phyloP scores from a whole-genome alignment of 441 rosid species.

The Mallotus repandus region DNA sequence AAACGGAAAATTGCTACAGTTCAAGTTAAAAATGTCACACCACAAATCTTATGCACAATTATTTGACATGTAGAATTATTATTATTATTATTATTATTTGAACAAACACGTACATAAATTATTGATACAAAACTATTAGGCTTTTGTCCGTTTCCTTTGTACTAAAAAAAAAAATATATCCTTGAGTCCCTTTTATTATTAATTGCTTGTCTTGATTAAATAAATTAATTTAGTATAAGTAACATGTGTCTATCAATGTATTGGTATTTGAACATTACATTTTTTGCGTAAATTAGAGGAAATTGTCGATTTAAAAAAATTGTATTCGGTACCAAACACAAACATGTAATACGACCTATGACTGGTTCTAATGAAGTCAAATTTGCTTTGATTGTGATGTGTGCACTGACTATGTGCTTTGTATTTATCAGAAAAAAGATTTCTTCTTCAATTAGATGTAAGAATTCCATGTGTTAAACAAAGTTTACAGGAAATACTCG shows the following conservation, averaged over 20 bases:
- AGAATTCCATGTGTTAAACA: background rate
- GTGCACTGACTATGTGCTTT: background rate
- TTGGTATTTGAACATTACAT: background rate
- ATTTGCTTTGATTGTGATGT: background rate
- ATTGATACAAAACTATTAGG: background rate
- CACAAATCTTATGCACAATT: background rate
- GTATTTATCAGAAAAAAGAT: background rate
- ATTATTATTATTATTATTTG: no score
- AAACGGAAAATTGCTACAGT: no score
- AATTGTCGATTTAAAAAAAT: background rate
- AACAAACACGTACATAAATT: no score
- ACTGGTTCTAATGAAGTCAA: background rate
- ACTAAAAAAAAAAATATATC: no score
- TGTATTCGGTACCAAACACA: background rate
- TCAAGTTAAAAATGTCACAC: background rate
- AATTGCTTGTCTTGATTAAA: constrained; percentile 5
- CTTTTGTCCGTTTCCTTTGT: background rate
- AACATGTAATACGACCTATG: background rate
- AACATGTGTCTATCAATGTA: constrained; percentile 8
- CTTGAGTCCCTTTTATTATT: background rate
- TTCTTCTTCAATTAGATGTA: background rate
- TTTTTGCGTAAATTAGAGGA: constrained; percentile 4
- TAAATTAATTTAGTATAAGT: background rate
- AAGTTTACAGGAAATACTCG: background rate
- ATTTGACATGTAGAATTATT: background rate